Evolutionary conservation across 2,329 filamentous ascomycete species (phyloP).

Genomic region (Penicillium nordicum): DNA sequence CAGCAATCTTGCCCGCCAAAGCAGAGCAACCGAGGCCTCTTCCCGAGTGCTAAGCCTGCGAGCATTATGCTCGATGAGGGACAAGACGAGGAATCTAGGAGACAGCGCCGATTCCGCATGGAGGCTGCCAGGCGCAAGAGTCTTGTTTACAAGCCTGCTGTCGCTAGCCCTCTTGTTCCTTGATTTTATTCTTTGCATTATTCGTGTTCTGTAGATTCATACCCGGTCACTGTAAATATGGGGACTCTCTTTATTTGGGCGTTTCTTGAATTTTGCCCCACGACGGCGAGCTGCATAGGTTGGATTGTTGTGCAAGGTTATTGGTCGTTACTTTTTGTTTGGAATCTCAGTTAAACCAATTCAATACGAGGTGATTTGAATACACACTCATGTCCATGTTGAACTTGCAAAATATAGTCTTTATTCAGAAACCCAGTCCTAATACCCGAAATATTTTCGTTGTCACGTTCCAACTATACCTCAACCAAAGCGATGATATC

Average conservation of each 20-base stretch:
- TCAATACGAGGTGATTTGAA: background rate
- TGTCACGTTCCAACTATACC: background rate
- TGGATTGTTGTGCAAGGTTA: background rate
- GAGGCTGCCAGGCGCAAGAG: slow-evolving; percentile 74
- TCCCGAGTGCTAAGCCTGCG: slow-evolving; percentile 24
- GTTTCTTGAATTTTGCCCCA: slow-evolving; percentile 1
- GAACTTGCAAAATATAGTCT: background rate
- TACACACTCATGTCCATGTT: background rate
- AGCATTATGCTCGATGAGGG: slow-evolving; percentile 10
- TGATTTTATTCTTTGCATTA: slow-evolving; percentile 16
- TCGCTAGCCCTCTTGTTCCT: slow-evolving; percentile 67
- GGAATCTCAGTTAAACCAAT: background rate
- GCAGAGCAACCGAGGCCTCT: slow-evolving; percentile 44
- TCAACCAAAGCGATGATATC: background rate
- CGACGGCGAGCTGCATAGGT: background rate
- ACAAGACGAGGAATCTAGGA: slow-evolving; percentile 32
- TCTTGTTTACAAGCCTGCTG: slow-evolving; percentile 70
- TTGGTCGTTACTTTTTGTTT: background rate
- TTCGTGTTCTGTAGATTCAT: slow-evolving; percentile 12
- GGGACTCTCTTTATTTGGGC: slow-evolving; percentile 7
- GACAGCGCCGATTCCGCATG: slow-evolving; percentile 57
- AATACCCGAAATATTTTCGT: background rate
- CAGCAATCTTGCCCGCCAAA: slow-evolving; percentile 57
- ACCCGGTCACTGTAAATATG: slow-evolving; percentile 20
- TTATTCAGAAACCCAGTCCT: background rate